Evolutionary conservation across 1,284 basidiomycete genomes (phyloP).

Genomic region (Austroboletus rostrupii): DNA sequence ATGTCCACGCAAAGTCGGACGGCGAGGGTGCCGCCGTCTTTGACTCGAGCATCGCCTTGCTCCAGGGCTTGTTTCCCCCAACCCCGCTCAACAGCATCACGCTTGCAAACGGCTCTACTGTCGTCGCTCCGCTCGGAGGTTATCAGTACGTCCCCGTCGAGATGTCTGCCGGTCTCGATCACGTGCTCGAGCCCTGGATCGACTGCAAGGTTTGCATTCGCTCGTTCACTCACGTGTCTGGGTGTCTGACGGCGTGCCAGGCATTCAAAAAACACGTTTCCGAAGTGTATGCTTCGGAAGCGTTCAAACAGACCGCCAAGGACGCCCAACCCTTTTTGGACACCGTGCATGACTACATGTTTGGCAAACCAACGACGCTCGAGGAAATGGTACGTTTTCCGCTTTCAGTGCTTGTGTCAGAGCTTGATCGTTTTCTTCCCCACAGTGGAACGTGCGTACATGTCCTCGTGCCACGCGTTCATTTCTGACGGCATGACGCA

Average conservation of each 20-base stretch:
- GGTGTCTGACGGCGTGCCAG: slow-evolving; percentile 28
- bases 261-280: slow-evolving; percentile 63
- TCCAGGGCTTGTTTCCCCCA: slow-evolving; percentile 79
- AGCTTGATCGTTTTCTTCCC: slow-evolving; percentile 4
- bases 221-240: not conserved
- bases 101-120: slow-evolving; percentile 74
- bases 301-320: slow-evolving; percentile 58
- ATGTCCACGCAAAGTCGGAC: slow-evolving; percentile 76
- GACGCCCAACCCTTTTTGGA: slow-evolving; percentile 63
- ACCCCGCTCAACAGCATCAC: slow-evolving; percentile 61
- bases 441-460: slow-evolving; percentile 59
- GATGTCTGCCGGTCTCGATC: slow-evolving; percentile 76
- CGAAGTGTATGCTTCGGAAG: slow-evolving; percentile 51
- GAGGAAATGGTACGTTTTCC: slow-evolving; percentile 57
- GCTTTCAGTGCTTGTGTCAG: not conserved
- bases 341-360: slow-evolving; percentile 61
- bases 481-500: slow-evolving; percentile 28
- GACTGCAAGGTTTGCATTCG: slow-evolving; percentile 60
- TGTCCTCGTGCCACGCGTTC: not conserved
- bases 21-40: slow-evolving; percentile 83
- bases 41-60: slow-evolving; percentile 70
- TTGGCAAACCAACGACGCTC: slow-evolving; percentile 59
- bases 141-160: slow-evolving; percentile 84
- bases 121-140: slow-evolving; percentile 73
- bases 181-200: slow-evolving; percentile 83